Percentiles rank a stretch among this genome's conserved stretches.
Conservation (phyloP, 768 basidiomycete genomes). For the Hirschioporus abietinus region DNA sequence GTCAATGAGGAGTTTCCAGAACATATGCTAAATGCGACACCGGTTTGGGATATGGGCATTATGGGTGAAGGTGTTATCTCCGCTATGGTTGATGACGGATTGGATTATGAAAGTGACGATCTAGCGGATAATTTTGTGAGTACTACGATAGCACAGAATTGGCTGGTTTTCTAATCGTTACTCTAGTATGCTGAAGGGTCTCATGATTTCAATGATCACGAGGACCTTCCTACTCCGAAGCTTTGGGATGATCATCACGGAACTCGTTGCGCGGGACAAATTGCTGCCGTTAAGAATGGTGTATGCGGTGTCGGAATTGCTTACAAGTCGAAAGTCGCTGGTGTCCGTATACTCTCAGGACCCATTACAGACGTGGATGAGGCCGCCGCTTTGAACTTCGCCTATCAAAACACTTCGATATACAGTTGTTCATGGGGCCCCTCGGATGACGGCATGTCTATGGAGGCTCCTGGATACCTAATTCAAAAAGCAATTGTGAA, state of each 20-base stretch:
- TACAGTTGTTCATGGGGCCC: constrained; percentile 50
- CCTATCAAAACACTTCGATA: constrained; percentile 40
- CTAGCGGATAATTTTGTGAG: constrained; percentile 42
- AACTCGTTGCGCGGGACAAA: constrained; percentile 46
- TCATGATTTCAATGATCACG: constrained; percentile 47
- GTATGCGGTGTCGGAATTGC: constrained; percentile 49
- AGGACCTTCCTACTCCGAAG: constrained; percentile 36
- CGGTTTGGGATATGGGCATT: constrained; percentile 37
- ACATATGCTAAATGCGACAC: constrained; percentile 37
- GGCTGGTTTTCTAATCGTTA: neutral
- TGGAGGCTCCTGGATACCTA: constrained; percentile 41
- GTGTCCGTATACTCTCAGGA: constrained; percentile 41
- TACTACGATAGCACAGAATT: constrained; percentile 3
- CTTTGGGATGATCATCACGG: constrained; percentile 46
- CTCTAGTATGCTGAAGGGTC: constrained; percentile 37
- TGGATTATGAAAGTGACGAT: constrained; percentile 41
- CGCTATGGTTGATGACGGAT: constrained; percentile 44
- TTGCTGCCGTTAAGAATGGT: constrained; percentile 43
- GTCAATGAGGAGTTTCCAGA: constrained; percentile 35
- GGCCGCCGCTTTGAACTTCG: constrained; percentile 43
- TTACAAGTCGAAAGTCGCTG: constrained; percentile 37
- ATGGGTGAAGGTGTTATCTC: constrained; percentile 38
- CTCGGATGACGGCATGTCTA: constrained; percentile 40
- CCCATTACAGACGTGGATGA: constrained; percentile 47
- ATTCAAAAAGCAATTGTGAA: constrained; percentile 44